Percentiles rank a stretch among this genome's conserved stretches.
Conservation (phyloP, 352 stramenopile genomes). For the Globisporangium paroecandrum region DNA sequence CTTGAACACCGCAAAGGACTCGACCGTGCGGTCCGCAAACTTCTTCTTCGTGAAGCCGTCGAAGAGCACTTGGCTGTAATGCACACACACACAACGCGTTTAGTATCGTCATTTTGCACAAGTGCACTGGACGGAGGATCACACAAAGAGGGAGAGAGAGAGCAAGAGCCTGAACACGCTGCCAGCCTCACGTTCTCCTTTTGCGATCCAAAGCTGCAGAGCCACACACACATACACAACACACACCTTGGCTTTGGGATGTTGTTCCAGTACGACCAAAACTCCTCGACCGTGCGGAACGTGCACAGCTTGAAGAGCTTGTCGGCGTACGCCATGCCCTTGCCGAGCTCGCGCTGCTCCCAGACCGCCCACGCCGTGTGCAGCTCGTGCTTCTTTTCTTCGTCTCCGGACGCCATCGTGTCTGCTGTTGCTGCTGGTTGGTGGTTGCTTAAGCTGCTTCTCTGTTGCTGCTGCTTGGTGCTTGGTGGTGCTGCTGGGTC, state of each 20-base stretch:
- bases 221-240: not conserved
- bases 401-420: slow-evolving; percentile 42
- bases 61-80: slow-evolving; percentile 66
- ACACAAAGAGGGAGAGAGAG: not conserved
- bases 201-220: not conserved
- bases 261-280: slow-evolving; percentile 91
- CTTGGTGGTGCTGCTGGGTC: not conserved
- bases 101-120: not conserved
- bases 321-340: slow-evolving; percentile 79
- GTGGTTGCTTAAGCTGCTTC: not conserved
- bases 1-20: slow-evolving; percentile 93
- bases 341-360: slow-evolving; percentile 78
- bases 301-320: slow-evolving; percentile 87
- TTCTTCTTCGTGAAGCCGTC: slow-evolving; percentile 87
- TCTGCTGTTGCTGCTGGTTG: not conserved
- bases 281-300: slow-evolving; percentile 86
- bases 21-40: slow-evolving; percentile 89
- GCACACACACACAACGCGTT: not conserved
- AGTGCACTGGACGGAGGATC: not conserved
- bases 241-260: slow-evolving; percentile 83
- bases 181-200: not conserved
- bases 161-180: not conserved
- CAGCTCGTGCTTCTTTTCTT: slow-evolving; percentile 65
- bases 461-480: not conserved
- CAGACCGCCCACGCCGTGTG: slow-evolving; percentile 85